A percentile compares a stretch with the other conserved stretches of the same genome.
phyloP scores from a whole-genome alignment of 2,329 filamentous ascomycete genomes.

The Penicillium sp. region DNA sequence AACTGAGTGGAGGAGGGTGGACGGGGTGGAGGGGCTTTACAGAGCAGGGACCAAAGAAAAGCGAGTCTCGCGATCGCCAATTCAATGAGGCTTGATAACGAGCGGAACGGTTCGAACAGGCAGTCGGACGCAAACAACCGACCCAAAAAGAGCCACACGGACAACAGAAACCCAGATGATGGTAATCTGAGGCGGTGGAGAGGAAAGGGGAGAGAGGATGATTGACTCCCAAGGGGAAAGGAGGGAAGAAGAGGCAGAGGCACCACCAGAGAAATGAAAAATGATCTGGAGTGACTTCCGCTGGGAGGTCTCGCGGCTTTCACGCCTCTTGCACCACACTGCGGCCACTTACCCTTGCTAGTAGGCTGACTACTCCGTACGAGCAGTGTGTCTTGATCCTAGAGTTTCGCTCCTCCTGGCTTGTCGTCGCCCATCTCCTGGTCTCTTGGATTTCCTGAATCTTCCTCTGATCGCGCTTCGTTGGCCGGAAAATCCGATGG shows the following conservation, averaged over 20 bases:
- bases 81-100: conserved; percentile 26
- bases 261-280: conserved; percentile 9
- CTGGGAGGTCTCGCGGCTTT: conserved; percentile 4
- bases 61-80: conserved; percentile 28
- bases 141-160: conserved; percentile 28
- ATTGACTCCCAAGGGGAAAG: conserved; percentile 9
- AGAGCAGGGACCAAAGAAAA: conserved; percentile 28
- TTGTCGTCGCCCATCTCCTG: conserved; percentile 13
- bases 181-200: conserved; percentile 26
- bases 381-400: conserved; percentile 3
- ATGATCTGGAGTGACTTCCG: conserved; percentile 1
- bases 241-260: neutral
- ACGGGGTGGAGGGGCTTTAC: conserved; percentile 41
- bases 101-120: conserved; percentile 15
- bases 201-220: conserved; percentile 30
- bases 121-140: conserved; percentile 15
- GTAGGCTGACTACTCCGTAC: conserved; percentile 2
- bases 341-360: conserved; percentile 9
- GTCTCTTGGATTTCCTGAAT: conserved; percentile 12
- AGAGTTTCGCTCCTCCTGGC: conserved; percentile 10
- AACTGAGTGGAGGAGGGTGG: conserved; percentile 23
- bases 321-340: neutral
- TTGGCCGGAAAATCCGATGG: conserved; percentile 21
- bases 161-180: neutral
- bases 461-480: conserved; percentile 13